phyloP scores from a whole-genome alignment of 2,329 filamentous ascomycete species.

The Aspergillus tanneri region DNA sequence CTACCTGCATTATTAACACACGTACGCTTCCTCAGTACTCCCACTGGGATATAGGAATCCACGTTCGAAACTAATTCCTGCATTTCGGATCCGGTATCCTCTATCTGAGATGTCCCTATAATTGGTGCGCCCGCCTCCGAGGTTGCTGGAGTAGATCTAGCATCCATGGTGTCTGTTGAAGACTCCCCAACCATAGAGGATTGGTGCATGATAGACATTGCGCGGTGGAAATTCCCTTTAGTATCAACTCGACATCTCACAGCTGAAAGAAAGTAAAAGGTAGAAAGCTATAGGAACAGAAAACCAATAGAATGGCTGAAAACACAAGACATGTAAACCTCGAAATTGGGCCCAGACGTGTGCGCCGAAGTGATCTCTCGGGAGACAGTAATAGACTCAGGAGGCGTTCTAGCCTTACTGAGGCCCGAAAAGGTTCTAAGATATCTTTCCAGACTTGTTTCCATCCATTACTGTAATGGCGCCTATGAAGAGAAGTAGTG shows the following conservation, averaged over 20 bases:
- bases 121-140: background rate
- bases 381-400: too few species aligned
- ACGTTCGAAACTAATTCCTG: conserved; percentile 9
- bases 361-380: too few species aligned
- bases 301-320: too few species aligned
- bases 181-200: background rate
- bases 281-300: too few species aligned
- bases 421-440: too few species aligned
- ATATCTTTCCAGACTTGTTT: too few species aligned
- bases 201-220: background rate
- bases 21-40: conserved; percentile 26
- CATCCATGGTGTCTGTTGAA: background rate
- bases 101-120: background rate
- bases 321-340: too few species aligned
- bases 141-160: background rate
- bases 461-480: too few species aligned
- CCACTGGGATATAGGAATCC: conserved; percentile 33
- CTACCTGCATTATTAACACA: background rate
- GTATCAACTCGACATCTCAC: background rate
- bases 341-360: too few species aligned
- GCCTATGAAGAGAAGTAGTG: too few species aligned
- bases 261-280: background rate
- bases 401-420: too few species aligned
- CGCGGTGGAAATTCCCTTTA: background rate
- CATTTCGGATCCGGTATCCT: background rate